phyloP scores from a whole-genome alignment of 306 rosid genomes.

The Sechiopsis laciniata region DNA sequence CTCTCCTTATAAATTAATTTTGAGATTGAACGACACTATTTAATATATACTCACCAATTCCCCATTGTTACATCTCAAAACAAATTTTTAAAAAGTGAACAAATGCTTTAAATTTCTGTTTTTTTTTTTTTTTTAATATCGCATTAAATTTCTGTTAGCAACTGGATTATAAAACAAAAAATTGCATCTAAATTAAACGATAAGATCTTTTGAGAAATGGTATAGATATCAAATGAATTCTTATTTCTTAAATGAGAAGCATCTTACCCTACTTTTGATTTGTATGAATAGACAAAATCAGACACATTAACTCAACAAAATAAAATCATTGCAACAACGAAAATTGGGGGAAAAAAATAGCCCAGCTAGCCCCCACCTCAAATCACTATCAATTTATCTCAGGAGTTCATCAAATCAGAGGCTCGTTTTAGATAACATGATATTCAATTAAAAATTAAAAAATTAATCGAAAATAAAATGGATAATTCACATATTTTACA shows the following conservation, averaged over 20 bases:
- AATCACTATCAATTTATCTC: background rate
- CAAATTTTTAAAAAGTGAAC: too few relatives aligned
- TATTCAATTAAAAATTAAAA: too few relatives aligned
- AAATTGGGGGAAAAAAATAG: background rate
- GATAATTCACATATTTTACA: too few relatives aligned
- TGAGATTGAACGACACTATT: too few relatives aligned
- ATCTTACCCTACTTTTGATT: slow-evolving; percentile 1
- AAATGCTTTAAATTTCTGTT: background rate
- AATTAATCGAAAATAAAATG: too few relatives aligned
- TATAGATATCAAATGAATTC: background rate
- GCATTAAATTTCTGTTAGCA: background rate
- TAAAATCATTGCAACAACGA: background rate
- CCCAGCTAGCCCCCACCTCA: background rate
- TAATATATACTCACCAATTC: too few relatives aligned
- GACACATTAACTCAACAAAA: slow-evolving; percentile 9
- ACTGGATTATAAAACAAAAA: background rate
- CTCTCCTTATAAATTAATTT: too few relatives aligned
- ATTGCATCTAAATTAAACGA: background rate
- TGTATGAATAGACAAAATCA: slow-evolving; percentile 6
- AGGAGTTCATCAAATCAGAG: background rate
- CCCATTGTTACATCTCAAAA: too few relatives aligned
- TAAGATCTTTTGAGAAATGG: background rate
- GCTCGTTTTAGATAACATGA: background rate
- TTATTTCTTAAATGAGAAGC: background rate
- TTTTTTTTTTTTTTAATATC: too few relatives aligned